A percentile compares a stretch with the other conserved stretches of the same genome.
These are phyloP conservation scores for Trichoderma parareesei DNA, from an alignment of 495 filamentous ascomycete genomes.

Conservation along the genomic window DNA sequence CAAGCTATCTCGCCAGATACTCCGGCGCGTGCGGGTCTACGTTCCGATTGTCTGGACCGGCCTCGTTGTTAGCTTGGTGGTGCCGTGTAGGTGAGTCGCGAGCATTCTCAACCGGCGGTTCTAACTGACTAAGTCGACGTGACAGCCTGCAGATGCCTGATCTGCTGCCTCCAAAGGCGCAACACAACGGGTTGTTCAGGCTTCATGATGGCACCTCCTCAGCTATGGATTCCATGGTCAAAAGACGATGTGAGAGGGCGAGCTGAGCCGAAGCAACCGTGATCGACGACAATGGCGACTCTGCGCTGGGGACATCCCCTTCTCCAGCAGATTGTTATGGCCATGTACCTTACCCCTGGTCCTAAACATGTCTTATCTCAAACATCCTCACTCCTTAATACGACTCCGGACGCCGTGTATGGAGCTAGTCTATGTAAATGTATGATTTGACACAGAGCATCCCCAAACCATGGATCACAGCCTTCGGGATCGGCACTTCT, in stretches of 20 bases:
- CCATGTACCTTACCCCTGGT: neutral
- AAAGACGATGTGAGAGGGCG: neutral
- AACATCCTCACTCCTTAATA: neutral
- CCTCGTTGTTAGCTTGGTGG: neutral
- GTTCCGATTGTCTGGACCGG: neutral
- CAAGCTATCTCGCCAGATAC: neutral
- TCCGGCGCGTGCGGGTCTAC: neutral
- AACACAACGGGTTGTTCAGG: no score
- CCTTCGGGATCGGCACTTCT: neutral
- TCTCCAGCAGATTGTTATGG: neutral
- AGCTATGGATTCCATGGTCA: neutral
- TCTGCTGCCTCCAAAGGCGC: no score
- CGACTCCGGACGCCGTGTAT: neutral
- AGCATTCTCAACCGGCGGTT: neutral
- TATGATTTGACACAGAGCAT: neutral
- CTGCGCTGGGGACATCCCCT: neutral
- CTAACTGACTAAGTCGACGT: neutral
- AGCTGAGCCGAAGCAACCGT: neutral
- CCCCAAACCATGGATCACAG: neutral
- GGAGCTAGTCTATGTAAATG: no score
- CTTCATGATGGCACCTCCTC: no score
- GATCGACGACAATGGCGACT: neutral
- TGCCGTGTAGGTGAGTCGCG: neutral
- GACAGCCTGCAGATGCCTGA: no score
- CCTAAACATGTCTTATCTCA: constrained; percentile 3